Conservation (phyloP, 2,329 filamentous ascomycete genomes). For the Aspergillus niger region DNA sequence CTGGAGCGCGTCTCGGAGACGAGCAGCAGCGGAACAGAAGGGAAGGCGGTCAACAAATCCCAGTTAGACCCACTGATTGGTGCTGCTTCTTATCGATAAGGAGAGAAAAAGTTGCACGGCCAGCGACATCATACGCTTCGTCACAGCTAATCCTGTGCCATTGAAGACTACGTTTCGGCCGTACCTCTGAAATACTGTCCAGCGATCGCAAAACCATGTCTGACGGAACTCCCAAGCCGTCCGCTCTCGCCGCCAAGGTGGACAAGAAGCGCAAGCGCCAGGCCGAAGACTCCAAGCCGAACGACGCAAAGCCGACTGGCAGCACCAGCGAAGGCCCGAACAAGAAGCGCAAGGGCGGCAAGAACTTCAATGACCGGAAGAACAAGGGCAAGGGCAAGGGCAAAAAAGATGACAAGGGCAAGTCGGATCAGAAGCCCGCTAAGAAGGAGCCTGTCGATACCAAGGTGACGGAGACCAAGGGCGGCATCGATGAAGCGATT, state of each 20-base stretch:
- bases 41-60: neutral
- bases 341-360: conserved; percentile 33
- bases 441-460: conserved; percentile 28
- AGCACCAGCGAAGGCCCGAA: conserved; percentile 29
- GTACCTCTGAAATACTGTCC: no score
- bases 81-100: conserved; percentile 25
- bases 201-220: conserved; percentile 15
- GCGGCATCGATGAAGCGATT: conserved; percentile 77
- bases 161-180: neutral
- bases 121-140: neutral
- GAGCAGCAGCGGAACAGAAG: neutral
- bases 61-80: conserved; percentile 7
- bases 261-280: conserved; percentile 47
- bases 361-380: conserved; percentile 26
- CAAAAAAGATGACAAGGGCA: conserved; percentile 25
- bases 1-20: neutral
- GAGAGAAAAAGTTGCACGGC: conserved; percentile 18
- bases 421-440: conserved; percentile 21
- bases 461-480: conserved; percentile 59
- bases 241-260: conserved; percentile 36
- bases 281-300: conserved; percentile 35
- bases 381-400: conserved; percentile 19
- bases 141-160: neutral
- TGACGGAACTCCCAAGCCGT: conserved; percentile 21
- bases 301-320: conserved; percentile 23